phyloP scores from a whole-genome alignment of 306 rosid species.

The Dalbergia cochinchinensis region DNA sequence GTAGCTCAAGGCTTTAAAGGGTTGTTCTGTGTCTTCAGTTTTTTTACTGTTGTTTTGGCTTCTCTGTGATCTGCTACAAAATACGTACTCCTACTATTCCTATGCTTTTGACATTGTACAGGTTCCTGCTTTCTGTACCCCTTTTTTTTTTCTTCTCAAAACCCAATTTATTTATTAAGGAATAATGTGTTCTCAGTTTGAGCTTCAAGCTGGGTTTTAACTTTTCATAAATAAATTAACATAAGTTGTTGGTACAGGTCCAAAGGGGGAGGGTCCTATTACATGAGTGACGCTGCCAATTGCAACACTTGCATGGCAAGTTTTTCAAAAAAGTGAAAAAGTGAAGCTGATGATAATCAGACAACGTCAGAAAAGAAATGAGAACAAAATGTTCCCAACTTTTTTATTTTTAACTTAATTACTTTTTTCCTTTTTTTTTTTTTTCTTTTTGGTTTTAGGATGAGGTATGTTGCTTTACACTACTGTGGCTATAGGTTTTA shows the following conservation, averaged over 20 bases:
- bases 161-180: neutral
- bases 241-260: slow-evolving; percentile 40
- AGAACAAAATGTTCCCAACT: slow-evolving; percentile 57
- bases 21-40: slow-evolving; percentile 42
- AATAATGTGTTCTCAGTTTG: slow-evolving; percentile 14
- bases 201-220: slow-evolving; percentile 14
- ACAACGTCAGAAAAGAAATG: slow-evolving; percentile 53
- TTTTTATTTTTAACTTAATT: slow-evolving; percentile 13
- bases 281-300: slow-evolving; percentile 51
- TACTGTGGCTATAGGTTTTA: neutral
- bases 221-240: slow-evolving; percentile 30
- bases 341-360: slow-evolving; percentile 43
- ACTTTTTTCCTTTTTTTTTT: slow-evolving; percentile 27
- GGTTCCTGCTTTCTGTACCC: slow-evolving; percentile 43
- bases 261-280: slow-evolving; percentile 45
- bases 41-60: slow-evolving; percentile 33
- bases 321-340: slow-evolving; percentile 60
- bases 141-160: neutral
- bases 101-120: slow-evolving; percentile 32
- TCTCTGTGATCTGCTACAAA: slow-evolving; percentile 14
- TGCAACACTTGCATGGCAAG: slow-evolving; percentile 61
- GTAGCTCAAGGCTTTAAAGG: slow-evolving; percentile 51
- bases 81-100: slow-evolving; percentile 39
- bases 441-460: slow-evolving; percentile 41
- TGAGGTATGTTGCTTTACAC: slow-evolving; percentile 39